A percentile compares a stretch with the other conserved stretches of the same genome.
These are phyloP conservation scores for Fomitopsis schrenkii DNA, from an alignment of 1,284 basidiomycete species.

Conservation along the genomic window DNA sequence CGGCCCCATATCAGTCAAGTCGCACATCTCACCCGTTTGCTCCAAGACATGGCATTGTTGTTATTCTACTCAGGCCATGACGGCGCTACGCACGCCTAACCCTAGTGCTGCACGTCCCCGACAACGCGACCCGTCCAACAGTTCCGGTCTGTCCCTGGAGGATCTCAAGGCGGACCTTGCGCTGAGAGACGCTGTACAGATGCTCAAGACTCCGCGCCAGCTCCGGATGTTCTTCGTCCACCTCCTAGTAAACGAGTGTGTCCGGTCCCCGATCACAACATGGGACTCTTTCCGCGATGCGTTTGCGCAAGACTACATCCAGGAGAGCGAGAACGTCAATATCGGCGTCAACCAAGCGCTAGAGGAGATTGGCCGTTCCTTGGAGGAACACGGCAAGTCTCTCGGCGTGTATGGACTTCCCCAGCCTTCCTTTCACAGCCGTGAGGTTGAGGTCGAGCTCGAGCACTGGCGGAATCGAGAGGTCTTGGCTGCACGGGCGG, in stretches of 20 bases:
- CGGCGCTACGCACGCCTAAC: not conserved
- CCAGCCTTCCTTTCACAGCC: slow-evolving; percentile 18
- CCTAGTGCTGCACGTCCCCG: not conserved
- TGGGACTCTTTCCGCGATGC: slow-evolving; percentile 26
- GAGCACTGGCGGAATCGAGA: slow-evolving; percentile 20
- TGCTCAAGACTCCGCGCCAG: slow-evolving; percentile 28
- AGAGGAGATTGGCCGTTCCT: slow-evolving; percentile 16
- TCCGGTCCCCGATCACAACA: slow-evolving; percentile 18
- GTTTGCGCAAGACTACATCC: slow-evolving; percentile 22
- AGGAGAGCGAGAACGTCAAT: slow-evolving; percentile 20
- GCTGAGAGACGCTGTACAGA: slow-evolving; percentile 28
- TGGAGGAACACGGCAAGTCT: slow-evolving; percentile 24
- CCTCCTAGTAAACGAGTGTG: slow-evolving; percentile 29
- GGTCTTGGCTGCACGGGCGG: slow-evolving; percentile 19
- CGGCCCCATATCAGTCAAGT: not conserved
- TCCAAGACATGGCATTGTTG: slow-evolving; percentile 3
- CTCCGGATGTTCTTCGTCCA: slow-evolving; percentile 32
- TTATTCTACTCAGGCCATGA: slow-evolving; percentile 3
- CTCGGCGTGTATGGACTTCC: slow-evolving; percentile 26
- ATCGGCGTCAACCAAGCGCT: slow-evolving; percentile 20
- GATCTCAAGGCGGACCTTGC: slow-evolving; percentile 26
- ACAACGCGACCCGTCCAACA: slow-evolving; percentile 7
- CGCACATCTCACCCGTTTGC: not conserved
- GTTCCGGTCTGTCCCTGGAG: slow-evolving; percentile 5
- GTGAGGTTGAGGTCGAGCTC: slow-evolving; percentile 27